phyloP scores from a whole-genome alignment of 1,139 yeast genomes.

The Suhomyces chickasaworum region DNA sequence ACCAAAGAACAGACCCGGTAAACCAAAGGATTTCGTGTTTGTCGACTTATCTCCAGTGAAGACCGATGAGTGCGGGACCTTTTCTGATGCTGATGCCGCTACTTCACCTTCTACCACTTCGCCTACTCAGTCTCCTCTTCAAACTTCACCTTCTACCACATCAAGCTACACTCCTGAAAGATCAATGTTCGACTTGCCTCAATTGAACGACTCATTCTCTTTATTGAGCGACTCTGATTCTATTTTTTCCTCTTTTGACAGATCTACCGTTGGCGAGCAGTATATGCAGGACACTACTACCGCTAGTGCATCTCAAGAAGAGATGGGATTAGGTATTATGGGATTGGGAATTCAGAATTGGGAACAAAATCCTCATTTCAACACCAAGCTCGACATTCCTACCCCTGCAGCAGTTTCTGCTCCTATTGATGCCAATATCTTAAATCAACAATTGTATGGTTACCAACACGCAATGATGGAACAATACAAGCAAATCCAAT shows the following conservation, averaged over 20 bases:
- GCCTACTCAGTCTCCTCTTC: conserved; percentile 13
- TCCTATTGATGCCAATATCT: conserved; percentile 10
- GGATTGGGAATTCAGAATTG: conserved; percentile 20
- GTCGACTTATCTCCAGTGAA: conserved; percentile 57
- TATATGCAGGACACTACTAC: conserved; percentile 17
- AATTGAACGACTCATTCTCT: conserved; percentile 18
- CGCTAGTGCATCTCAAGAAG: conserved; percentile 9
- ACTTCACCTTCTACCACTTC: conserved; percentile 10
- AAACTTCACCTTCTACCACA: conserved; percentile 9
- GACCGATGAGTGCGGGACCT: conserved; percentile 26
- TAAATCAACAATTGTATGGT: conserved; percentile 23
- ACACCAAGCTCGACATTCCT: not conserved
- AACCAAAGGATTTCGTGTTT: conserved; percentile 55
- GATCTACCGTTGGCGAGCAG: conserved; percentile 11
- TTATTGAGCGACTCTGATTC: conserved; percentile 17
- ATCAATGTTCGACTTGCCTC: conserved; percentile 19
- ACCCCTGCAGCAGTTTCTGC: conserved; percentile 1
- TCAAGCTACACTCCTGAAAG: conserved; percentile 5
- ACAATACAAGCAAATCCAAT: conserved; percentile 30
- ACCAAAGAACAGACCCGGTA: conserved; percentile 54
- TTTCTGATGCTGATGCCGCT: conserved; percentile 8
- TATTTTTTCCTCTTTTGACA: conserved; percentile 17
- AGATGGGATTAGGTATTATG: conserved; percentile 30
- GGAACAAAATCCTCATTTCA: conserved; percentile 13
- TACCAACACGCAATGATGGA: conserved; percentile 30